phyloP scores from a whole-genome alignment of 495 filamentous ascomycete species.

The Lichenothelia convexa region DNA sequence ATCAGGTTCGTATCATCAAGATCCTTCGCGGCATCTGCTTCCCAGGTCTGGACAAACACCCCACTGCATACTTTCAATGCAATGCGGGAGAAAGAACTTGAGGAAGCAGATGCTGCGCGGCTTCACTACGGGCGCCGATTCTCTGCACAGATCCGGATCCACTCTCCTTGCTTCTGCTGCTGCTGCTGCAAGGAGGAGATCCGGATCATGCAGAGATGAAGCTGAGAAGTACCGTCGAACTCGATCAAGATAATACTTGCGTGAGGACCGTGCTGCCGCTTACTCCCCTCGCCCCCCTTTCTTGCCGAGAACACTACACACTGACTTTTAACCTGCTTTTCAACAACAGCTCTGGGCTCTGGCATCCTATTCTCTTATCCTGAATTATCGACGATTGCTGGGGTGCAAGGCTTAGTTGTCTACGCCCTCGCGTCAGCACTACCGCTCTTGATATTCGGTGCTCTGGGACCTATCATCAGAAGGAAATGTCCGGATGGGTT shows the following conservation, averaged over 20 bases:
- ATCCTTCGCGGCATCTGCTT: no score
- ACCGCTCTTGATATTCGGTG: conserved; percentile 49
- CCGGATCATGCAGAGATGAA: conserved; percentile 29
- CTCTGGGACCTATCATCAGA: conserved; percentile 52
- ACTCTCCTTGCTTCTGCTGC: no score
- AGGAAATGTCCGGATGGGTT: conserved; percentile 59
- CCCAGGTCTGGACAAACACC: no score
- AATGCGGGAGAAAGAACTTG: conserved; percentile 2
- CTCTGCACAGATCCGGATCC: conserved; percentile 1
- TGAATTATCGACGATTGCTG: conserved; percentile 59
- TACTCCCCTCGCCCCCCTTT: conserved; percentile 18
- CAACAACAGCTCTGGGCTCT: conserved; percentile 47
- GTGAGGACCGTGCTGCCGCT: conserved; percentile 86
- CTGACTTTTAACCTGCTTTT: conserved; percentile 17
- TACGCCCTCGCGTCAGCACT: conserved; percentile 50
- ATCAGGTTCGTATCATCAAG: no score
- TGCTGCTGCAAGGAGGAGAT: conserved; percentile 9
- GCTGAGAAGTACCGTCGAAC: conserved; percentile 86
- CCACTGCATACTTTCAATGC: not conserved
- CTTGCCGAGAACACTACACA: conserved; percentile 12
- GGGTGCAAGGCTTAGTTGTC: conserved; percentile 52
- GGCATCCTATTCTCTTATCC: conserved; percentile 63
- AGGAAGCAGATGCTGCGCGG: conserved; percentile 29
- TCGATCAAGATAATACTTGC: conserved; percentile 94
- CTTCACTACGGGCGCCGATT: conserved; percentile 76